These are phyloP conservation scores for Bacidia gigantensis DNA, from an alignment of 495 filamentous ascomycete genomes.

Conservation along the genomic window DNA sequence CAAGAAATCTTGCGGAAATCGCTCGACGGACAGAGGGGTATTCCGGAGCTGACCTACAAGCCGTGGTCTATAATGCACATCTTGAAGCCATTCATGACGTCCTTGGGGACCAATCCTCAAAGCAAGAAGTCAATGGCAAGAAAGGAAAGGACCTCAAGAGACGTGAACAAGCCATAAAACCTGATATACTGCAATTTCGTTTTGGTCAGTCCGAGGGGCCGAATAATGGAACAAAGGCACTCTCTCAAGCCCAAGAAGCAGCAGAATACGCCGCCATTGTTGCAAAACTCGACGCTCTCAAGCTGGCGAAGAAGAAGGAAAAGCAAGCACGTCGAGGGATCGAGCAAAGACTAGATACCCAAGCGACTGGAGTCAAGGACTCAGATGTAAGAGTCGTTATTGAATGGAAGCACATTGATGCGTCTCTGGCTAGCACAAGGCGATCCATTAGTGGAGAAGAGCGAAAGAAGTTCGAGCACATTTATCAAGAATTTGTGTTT, in stretches of 20 bases:
- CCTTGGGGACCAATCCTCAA: constrained; percentile 48
- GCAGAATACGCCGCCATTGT: constrained; percentile 59
- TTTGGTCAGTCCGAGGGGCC: constrained; percentile 49
- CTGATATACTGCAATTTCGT: constrained; percentile 67
- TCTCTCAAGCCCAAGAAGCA: constrained; percentile 35
- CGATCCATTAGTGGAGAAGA: constrained; percentile 71
- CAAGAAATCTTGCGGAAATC: constrained; percentile 40
- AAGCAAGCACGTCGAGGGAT: constrained; percentile 22
- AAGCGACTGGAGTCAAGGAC: constrained; percentile 18
- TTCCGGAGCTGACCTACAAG: constrained; percentile 87
- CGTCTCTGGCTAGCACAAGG: constrained; percentile 61
- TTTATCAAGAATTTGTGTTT: constrained; percentile 85
- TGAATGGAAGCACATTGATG: constrained; percentile 71
- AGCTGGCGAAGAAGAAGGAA: constrained; percentile 48
- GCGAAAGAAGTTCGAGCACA: constrained; percentile 53
- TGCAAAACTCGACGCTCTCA: constrained; percentile 61
- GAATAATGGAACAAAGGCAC: constrained; percentile 26
- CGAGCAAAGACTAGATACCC: constrained; percentile 16
- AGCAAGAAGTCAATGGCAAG: constrained; percentile 25
- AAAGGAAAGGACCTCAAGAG: constrained; percentile 17
- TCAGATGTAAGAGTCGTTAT: constrained; percentile 59
- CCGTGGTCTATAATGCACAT: constrained; percentile 90
- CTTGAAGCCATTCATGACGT: constrained; percentile 92
- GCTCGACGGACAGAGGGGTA: constrained; percentile 77
- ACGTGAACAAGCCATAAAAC: constrained; percentile 20